Evolutionary conservation across 495 filamentous ascomycete species (phyloP).

Genomic region (Corynascus novoguineensis): DNA sequence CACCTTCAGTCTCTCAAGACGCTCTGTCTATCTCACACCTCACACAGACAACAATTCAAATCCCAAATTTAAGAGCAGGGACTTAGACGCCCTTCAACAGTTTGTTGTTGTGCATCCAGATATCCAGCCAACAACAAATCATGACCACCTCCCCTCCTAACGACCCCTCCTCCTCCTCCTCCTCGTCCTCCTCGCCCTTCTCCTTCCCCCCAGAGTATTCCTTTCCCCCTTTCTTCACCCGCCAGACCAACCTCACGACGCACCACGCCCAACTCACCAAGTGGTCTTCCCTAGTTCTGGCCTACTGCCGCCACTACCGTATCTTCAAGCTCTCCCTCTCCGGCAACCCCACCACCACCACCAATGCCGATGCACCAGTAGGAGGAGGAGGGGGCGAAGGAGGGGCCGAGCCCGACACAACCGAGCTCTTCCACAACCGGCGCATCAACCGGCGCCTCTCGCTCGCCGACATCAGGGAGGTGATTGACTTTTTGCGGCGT

Average conservation of each 20-base stretch:
- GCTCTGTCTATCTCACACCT: too few relatives aligned
- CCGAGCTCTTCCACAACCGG: constrained; percentile 50
- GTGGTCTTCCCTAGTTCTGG: constrained; percentile 79
- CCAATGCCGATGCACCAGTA: background rate
- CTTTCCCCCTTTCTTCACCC: constrained; percentile 73
- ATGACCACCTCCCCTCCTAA: constrained; percentile 1
- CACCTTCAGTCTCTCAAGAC: too few relatives aligned
- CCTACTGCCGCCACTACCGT: constrained; percentile 74
- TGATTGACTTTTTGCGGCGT: constrained; percentile 68
- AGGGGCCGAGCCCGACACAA: constrained; percentile 10
- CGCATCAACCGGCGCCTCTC: constrained; percentile 51
- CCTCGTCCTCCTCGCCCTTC: constrained; percentile 26
- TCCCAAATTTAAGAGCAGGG: too few relatives aligned
- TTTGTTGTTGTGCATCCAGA: background rate
- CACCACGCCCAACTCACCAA: constrained; percentile 69
- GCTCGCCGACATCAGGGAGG: constrained; percentile 55
- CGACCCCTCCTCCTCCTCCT: background rate
- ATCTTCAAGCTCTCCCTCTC: constrained; percentile 64
- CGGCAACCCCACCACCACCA: constrained; percentile 25
- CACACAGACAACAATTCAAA: too few relatives aligned
- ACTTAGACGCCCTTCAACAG: too few relatives aligned
- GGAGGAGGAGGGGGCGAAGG: background rate
- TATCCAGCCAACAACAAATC: background rate
- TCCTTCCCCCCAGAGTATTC: constrained; percentile 49
- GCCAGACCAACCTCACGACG: constrained; percentile 71